phyloP scores from a whole-genome alignment of 805 yeast species.

The Yamadazyma phyllophila region DNA sequence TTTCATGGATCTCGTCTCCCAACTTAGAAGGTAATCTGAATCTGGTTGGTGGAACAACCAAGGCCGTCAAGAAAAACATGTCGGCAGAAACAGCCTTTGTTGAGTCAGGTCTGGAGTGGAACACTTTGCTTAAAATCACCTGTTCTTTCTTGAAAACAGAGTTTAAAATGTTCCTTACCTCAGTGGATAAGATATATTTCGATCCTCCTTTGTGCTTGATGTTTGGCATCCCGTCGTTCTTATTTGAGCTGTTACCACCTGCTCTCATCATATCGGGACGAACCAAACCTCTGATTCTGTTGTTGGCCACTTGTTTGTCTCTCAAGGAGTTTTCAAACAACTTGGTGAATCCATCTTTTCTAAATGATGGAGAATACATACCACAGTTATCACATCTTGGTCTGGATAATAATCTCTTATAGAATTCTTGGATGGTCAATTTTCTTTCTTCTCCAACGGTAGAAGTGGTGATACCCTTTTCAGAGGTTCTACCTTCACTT shows the following conservation, averaged over 20 bases:
- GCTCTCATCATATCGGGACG: constrained; percentile 64
- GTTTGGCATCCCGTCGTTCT: constrained; percentile 39
- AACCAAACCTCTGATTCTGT: constrained; percentile 74
- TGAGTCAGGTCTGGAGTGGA: constrained; percentile 75
- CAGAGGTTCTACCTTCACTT: constrained; percentile 68
- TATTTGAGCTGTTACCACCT: constrained; percentile 10
- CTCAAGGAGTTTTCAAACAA: constrained; percentile 83
- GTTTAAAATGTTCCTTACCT: constrained; percentile 75
- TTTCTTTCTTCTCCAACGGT: constrained; percentile 88
- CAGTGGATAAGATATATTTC: constrained; percentile 84
- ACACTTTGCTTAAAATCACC: constrained; percentile 62
- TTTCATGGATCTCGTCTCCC: constrained; percentile 96
- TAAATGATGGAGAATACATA: constrained; percentile 88
- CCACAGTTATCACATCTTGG: constrained; percentile 95
- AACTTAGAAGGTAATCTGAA: constrained; percentile 95
- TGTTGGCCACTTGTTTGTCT: constrained; percentile 78
- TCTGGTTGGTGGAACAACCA: constrained; percentile 94
- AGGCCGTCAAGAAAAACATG: constrained; percentile 82
- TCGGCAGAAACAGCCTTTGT: constrained; percentile 53
- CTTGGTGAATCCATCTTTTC: constrained; percentile 93
- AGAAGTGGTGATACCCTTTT: constrained; percentile 73
- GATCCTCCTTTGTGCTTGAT: constrained; percentile 68
- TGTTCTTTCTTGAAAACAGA: constrained; percentile 76
- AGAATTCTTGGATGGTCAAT: constrained; percentile 65
- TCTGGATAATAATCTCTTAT: constrained; percentile 68